phyloP scores from a whole-genome alignment of 148 eudicot species.

The Vaccinium macrocarpon region DNA sequence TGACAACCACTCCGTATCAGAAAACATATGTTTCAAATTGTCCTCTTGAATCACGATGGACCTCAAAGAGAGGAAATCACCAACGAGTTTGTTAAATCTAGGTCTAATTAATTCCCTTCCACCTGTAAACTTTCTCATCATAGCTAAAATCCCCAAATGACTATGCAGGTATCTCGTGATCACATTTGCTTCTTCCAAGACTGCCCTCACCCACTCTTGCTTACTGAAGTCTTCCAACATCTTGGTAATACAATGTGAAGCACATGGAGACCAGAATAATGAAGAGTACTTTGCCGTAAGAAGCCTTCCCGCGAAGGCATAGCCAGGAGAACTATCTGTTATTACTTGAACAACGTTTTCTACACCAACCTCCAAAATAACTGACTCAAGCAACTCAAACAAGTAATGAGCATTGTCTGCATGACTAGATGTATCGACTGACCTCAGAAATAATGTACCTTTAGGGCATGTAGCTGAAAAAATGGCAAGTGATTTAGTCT shows the following conservation, averaged over 20 bases:
- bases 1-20: constrained; percentile 34
- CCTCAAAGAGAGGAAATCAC: constrained; percentile 33
- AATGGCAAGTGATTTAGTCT: constrained; percentile 24
- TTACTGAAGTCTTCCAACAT: constrained; percentile 39
- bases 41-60: constrained; percentile 35
- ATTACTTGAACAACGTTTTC: constrained; percentile 37
- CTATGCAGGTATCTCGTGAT: constrained; percentile 30
- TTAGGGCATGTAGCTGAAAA: constrained; percentile 40
- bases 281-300: constrained; percentile 43
- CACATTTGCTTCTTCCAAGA: constrained; percentile 34
- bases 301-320: constrained; percentile 37
- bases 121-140: constrained; percentile 37
- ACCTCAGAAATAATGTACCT: constrained; percentile 35
- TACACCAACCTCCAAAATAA: constrained; percentile 34
- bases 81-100: constrained; percentile 22
- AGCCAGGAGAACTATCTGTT: constrained; percentile 30
- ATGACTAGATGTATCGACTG: constrained; percentile 34
- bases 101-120: constrained; percentile 37
- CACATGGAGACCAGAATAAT: constrained; percentile 46
- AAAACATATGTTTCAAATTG: constrained; percentile 38
- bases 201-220: constrained; percentile 33
- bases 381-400: constrained; percentile 30
- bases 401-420: constrained; percentile 34
- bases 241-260: constrained; percentile 35
- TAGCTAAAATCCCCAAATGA: constrained; percentile 23